Evolutionary conservation across 164 flowering plant species (phyloP), one percentile per base, ranked within the genome.

Genomic region (Echeveria elegans): DNA sequence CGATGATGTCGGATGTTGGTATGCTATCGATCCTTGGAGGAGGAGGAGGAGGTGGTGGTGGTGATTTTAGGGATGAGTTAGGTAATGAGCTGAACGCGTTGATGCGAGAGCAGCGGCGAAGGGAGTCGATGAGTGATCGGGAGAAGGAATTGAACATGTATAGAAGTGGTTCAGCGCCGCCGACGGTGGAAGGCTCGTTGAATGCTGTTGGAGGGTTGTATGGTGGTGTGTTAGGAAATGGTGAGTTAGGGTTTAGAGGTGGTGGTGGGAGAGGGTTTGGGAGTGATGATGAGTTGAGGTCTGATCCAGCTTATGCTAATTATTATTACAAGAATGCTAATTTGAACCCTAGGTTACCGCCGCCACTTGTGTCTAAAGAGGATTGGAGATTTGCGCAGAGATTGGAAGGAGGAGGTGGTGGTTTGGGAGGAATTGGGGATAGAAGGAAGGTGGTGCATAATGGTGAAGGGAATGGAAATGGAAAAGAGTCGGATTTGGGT

Each of bases 111-210:
- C 80, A 82, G 68, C 66, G 77, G 65, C 70, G 67, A 15, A 18
- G 47, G 31, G 71, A 77, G 40, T 76, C 74, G 21, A 69, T 69
- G 66, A 73, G 72, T 71, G 91, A 82, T 72, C 74, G 81, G n/a
- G 93, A 86, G 74, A 78, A 75, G 66, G 95, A 87, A 66, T 78
- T 85, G 63, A 82, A 66, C 41, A 69, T 81, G 23, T 86, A 68
- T 68, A 63, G 97, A 60, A 92, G 96, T 69, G 94, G 94, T 26
- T 87, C 96, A 2, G 96, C 97, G 6, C 97, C 94, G n/a, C 97
- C 97, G 8, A 86, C 94, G 0, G 88, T 92, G 8, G 94, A 92
- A 48, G 96, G 97, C 9, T 85, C 97, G 12, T 71, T 85, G 40
- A 74, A 58, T 29, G 86, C 92, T 3, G 83, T 83, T 0, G 87